Evolutionary conservation across 2,329 filamentous ascomycete species (phyloP), one percentile per base, ranked within the genome.

Genomic region (Ophiostoma australiae): DNA sequence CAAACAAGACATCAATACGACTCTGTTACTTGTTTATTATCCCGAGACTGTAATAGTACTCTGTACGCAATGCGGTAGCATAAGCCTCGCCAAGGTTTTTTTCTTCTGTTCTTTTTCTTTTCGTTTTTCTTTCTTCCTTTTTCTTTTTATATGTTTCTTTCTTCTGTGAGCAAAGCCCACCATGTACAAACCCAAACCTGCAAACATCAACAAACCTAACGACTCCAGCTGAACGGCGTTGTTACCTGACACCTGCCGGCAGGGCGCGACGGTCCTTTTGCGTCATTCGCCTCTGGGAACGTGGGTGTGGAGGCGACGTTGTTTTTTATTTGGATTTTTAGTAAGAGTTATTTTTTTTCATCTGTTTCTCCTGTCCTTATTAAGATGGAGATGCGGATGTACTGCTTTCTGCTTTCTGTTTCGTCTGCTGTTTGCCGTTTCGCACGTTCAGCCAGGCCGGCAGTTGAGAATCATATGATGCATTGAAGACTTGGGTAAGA

Each of bases 251-350:
- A 63, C 23, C 52, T 58, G 52, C 31, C 52, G 52, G 52, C 52
- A 58, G 17, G 52, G 52, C 44, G 20, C 17, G 52, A 63, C 58
- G 58, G 58, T 63, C 15, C 58, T 63, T 63, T 63, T 63, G 58
- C 58, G 58, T 63, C 27, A 63, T 33, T 63, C 58, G 58, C 52
- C 52, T 58, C 52, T 33, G 27, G 3, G 27, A 58, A 63, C 58
- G 58, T 35, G 52, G n/a, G 17, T 58, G 52, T 63, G 27, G 58
- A 63, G 58, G 58, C 27, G 27, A 33, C 23, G 6, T 58, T 58
- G 10, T 11, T 31, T 27, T 11, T 58, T 58, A 5, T 13, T 11
- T n/a, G n/a, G n/a, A 15, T 55, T 27, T 23, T 23, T 27, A 8
- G 13, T 58, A 13, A 48, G 44, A 48, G 1, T 13, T 31, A 13